Evolutionary conservation across 2,329 filamentous ascomycete genomes (phyloP).

Genomic region (Dactylellina parvicollis): DNA sequence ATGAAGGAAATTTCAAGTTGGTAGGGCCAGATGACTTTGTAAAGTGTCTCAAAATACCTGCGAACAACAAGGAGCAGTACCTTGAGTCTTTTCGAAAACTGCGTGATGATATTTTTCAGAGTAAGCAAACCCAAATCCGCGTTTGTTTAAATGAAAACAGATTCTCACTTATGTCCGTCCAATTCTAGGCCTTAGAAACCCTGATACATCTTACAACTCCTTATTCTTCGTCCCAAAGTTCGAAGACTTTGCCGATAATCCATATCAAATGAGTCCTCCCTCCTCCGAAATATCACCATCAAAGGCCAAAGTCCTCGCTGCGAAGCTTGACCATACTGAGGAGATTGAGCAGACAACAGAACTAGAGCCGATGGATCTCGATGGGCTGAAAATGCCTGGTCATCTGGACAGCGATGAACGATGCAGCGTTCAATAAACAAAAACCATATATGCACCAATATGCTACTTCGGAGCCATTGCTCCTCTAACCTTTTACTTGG

Average conservation of each 20-base stretch:
- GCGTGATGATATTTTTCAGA: conserved; percentile 34
- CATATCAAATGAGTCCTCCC: neutral
- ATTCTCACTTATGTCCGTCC: neutral
- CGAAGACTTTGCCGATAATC: neutral
- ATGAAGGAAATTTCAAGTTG: conserved; percentile 33
- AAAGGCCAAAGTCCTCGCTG: neutral
- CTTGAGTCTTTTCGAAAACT: conserved; percentile 18
- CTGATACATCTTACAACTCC: conserved; percentile 2
- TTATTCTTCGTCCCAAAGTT: conserved; percentile 36
- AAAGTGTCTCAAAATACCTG: conserved; percentile 24
- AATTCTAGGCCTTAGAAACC: conserved; percentile 23
- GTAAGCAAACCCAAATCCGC: neutral
- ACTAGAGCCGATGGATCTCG: conserved; percentile 20
- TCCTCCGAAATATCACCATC: neutral
- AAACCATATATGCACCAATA: too few species aligned
- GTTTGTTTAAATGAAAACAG: neutral
- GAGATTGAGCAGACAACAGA: neutral
- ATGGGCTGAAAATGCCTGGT: conserved; percentile 7
- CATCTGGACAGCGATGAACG: neutral
- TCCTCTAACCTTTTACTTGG: too few species aligned
- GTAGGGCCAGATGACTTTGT: conserved; percentile 40
- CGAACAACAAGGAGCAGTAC: neutral
- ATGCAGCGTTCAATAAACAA: conserved; percentile 17
- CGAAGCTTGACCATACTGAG: neutral
- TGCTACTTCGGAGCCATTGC: too few species aligned